Evolutionary conservation across 1,284 basidiomycete species (phyloP).

Genomic region (Ceratobasidium sp.): DNA sequence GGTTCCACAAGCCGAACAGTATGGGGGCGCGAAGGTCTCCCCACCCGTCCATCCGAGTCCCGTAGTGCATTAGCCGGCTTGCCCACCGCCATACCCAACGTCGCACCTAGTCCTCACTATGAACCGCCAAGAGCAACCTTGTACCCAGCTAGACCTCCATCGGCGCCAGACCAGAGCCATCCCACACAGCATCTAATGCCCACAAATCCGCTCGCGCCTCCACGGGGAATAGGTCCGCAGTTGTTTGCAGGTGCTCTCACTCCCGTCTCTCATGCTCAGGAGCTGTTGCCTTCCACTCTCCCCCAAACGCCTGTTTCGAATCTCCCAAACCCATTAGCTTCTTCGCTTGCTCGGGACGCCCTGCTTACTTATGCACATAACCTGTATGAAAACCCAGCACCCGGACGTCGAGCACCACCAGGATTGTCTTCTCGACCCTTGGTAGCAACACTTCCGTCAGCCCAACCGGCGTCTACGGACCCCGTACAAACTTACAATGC

Average conservation of each 20-base stretch:
- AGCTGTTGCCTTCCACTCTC: not conserved
- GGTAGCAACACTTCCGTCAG: conserved; percentile 4
- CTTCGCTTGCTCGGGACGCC: conserved; percentile 52
- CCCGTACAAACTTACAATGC: conserved; percentile 49
- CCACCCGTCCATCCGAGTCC: conserved; percentile 19
- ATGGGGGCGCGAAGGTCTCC: conserved; percentile 46
- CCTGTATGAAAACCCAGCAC: conserved; percentile 51
- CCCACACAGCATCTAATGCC: not conserved
- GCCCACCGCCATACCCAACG: not conserved
- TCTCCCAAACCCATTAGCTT: conserved; percentile 50
- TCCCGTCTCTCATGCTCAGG: conserved; percentile 1
- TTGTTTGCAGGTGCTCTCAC: conserved; percentile 19
- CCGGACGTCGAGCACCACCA: conserved; percentile 33
- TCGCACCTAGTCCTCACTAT: conserved; percentile 9
- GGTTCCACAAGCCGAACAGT: conserved; percentile 24
- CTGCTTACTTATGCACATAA: conserved; percentile 53
- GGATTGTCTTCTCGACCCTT: conserved; percentile 47
- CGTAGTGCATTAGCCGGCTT: not conserved
- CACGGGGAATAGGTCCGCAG: conserved; percentile 23
- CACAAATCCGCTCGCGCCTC: conserved; percentile 5
- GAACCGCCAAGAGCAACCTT: not conserved
- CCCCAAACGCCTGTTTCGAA: not conserved
- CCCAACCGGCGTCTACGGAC: conserved; percentile 4
- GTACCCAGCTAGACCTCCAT: not conserved
- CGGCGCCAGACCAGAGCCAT: not conserved